These are phyloP conservation scores for Cornus kousa DNA, from an alignment of 148 eudicot genomes.

Conservation along the genomic window DNA sequence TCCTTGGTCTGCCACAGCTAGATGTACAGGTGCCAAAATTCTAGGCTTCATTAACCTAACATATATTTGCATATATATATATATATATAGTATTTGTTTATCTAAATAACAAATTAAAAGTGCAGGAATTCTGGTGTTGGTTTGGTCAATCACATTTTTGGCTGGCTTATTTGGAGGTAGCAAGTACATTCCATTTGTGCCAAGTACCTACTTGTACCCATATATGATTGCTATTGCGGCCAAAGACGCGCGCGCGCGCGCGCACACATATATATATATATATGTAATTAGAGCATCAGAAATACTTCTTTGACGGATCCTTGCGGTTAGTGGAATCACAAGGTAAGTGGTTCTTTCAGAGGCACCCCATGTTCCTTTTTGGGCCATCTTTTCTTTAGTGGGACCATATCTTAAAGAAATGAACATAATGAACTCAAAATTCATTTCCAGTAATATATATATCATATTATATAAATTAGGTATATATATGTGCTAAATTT, in stretches of 20 bases:
- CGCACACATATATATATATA: not conserved
- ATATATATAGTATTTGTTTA: not conserved
- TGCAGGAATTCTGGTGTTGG: slow-evolving; percentile 1
- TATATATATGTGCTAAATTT: not conserved
- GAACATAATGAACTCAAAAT: not conserved
- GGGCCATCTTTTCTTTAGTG: slow-evolving; percentile 8
- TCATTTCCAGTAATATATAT: not conserved
- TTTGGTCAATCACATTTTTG: not conserved
- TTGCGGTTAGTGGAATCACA: not conserved
- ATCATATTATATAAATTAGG: too few relatives aligned
- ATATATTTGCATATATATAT: too few relatives aligned
- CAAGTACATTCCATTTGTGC: slow-evolving; percentile 21
- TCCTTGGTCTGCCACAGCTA: not conserved
- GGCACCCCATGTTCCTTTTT: slow-evolving; percentile 9
- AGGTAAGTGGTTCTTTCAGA: slow-evolving; percentile 20
- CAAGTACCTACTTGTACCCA: slow-evolving; percentile 1
- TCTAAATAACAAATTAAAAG: too few relatives aligned
- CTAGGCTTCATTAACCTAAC: not conserved
- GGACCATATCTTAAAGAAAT: slow-evolving; percentile 1
- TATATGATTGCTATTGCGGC: slow-evolving; percentile 14
- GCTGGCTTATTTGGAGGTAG: not conserved
- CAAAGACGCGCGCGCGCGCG: too few relatives aligned
- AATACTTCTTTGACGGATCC: not conserved
- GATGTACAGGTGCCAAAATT: slow-evolving; percentile 6
- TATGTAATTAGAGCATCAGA: not conserved